phyloP scores from a whole-genome alignment of 2,329 filamentous ascomycete species.

The Pezicula neosporulosa region DNA sequence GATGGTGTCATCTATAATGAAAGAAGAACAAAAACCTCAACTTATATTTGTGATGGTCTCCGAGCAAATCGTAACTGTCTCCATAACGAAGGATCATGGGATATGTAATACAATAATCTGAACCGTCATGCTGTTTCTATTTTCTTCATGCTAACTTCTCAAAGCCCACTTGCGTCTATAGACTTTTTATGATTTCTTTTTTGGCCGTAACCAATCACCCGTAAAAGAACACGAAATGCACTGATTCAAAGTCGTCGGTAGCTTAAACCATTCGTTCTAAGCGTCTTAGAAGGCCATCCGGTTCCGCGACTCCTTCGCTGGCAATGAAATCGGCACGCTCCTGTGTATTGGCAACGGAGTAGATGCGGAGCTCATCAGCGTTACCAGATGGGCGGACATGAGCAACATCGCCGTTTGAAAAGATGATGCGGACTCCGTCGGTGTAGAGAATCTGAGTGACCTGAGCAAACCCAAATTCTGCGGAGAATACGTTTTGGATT shows the following conservation, averaged over 20 bases:
- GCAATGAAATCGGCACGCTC: slow-evolving; percentile 28
- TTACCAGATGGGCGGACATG: slow-evolving; percentile 31
- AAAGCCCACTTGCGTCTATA: neutral
- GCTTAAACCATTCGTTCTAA: slow-evolving; percentile 17
- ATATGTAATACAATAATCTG: no score
- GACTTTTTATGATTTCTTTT: neutral
- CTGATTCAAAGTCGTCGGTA: neutral
- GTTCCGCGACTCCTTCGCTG: slow-evolving; percentile 22
- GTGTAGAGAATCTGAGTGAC: slow-evolving; percentile 27
- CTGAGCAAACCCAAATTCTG: slow-evolving; percentile 20
- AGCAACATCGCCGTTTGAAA: slow-evolving; percentile 29
- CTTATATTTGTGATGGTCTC: no score
- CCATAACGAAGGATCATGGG: no score
- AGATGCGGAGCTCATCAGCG: slow-evolving; percentile 31
- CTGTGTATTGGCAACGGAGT: slow-evolving; percentile 27
- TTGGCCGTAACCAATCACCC: neutral
- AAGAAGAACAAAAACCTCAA: no score
- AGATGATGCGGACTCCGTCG: slow-evolving; percentile 29
- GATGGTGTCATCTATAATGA: no score
- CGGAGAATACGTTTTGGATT: slow-evolving; percentile 26
- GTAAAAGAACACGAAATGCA: neutral
- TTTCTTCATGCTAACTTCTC: no score
- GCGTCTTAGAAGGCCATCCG: slow-evolving; percentile 24
- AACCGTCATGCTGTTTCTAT: no score
- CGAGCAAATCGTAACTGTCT: no score